phyloP scores from a whole-genome alignment of 2,329 filamentous ascomycete species.

The Zymoseptoria crescenta region DNA sequence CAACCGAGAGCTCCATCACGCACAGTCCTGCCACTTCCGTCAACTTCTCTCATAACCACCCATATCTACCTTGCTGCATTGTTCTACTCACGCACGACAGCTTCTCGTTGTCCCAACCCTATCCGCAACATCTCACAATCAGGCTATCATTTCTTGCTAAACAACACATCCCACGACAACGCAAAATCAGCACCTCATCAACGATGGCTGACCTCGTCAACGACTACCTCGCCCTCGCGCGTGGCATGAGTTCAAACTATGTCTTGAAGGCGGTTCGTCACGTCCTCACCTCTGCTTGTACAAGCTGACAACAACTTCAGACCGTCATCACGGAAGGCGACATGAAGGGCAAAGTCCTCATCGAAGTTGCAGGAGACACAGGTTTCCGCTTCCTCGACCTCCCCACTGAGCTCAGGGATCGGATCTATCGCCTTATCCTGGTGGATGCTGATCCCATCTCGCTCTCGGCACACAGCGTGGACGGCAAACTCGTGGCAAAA shows the following conservation, averaged over 20 bases:
- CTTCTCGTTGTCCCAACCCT: too few relatives aligned
- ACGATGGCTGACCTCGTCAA: not conserved
- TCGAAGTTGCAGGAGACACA: constrained; percentile 6
- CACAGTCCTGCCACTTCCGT: too few relatives aligned
- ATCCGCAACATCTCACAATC: too few relatives aligned
- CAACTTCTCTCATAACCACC: too few relatives aligned
- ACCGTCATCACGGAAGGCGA: constrained; percentile 13
- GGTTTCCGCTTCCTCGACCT: constrained; percentile 16
- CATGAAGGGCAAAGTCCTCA: constrained; percentile 13
- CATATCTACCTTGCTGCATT: not conserved
- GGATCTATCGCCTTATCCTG: constrained; percentile 9
- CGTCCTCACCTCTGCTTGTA: not conserved
- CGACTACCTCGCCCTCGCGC: not conserved
- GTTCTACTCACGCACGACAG: too few relatives aligned
- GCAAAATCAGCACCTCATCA: not conserved
- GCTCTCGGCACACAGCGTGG: not conserved
- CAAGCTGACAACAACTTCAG: too few relatives aligned
- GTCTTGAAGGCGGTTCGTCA: not conserved
- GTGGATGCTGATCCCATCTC: not conserved
- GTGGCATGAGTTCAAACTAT: not conserved
- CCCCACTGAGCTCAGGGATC: constrained; percentile 13
- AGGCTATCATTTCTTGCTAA: too few relatives aligned
- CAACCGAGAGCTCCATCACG: too few relatives aligned
- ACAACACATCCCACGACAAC: not conserved
- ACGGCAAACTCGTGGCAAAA: too few relatives aligned